A percentile compares a stretch with the other conserved stretches of the same genome.
phyloP scores from a whole-genome alignment of 257 asterid genomes.

The Solanum bulbocastanum region DNA sequence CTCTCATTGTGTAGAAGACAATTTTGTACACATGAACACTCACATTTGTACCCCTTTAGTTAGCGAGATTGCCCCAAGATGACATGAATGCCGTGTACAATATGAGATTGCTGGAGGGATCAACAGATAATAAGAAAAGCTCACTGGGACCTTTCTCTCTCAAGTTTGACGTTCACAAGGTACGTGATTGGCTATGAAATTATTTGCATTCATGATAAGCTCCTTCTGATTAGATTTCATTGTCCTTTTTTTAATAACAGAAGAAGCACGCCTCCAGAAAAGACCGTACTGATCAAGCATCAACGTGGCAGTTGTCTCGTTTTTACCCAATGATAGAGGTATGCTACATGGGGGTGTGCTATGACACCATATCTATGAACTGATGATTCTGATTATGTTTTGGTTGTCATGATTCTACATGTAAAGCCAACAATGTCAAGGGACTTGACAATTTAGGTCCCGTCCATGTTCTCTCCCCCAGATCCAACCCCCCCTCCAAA shows the following conservation, averaged over 20 bases:
- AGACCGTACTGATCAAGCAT: slow-evolving; percentile 81
- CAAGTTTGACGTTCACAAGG: slow-evolving; percentile 92
- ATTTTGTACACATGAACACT: background rate
- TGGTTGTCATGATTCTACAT: background rate
- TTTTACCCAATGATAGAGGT: slow-evolving; percentile 97
- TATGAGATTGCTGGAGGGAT: slow-evolving; percentile 83
- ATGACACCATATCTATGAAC: background rate
- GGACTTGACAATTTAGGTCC: background rate
- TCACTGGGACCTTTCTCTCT: slow-evolving; percentile 67
- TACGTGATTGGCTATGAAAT: slow-evolving; percentile 15
- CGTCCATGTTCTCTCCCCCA: background rate
- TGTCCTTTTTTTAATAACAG: slow-evolving; percentile 29
- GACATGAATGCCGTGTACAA: slow-evolving; percentile 86
- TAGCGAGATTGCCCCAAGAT: slow-evolving; percentile 76
- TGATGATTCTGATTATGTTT: background rate
- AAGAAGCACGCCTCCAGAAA: slow-evolving; percentile 81
- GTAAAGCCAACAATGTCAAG: background rate
- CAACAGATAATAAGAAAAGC: slow-evolving; percentile 64
- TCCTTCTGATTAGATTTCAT: slow-evolving; percentile 4
- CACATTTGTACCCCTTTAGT: slow-evolving; percentile 24
- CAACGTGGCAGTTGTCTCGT: slow-evolving; percentile 81
- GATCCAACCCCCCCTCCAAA: background rate
- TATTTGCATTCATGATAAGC: slow-evolving; percentile 1
- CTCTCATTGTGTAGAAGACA: background rate
- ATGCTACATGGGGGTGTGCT: background rate